phyloP scores from a whole-genome alignment of 768 basidiomycete genomes.

The Trametes meyenii region DNA sequence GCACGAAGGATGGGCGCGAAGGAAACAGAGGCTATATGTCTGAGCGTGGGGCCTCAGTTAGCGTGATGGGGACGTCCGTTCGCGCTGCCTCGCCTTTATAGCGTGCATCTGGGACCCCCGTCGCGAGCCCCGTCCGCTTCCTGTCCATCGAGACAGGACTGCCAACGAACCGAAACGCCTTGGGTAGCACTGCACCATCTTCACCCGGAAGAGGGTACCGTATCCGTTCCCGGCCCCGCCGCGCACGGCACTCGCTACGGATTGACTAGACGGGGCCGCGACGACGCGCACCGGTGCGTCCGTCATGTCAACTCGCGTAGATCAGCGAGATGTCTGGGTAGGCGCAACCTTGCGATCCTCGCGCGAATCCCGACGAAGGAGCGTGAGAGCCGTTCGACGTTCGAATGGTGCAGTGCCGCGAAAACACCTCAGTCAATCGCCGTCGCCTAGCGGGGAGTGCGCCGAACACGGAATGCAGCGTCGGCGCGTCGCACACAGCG shows the following conservation, averaged over 20 bases:
- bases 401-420: background rate
- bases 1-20: background rate
- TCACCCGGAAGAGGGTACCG: no score
- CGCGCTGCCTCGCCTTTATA: background rate
- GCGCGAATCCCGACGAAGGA: background rate
- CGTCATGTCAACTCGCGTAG: no score
- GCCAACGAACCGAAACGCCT: no score
- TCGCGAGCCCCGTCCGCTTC: no score
- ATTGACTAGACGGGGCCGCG: no score
- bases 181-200: no score
- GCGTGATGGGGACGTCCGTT: background rate
- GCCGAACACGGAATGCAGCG: background rate
- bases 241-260: no score
- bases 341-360: conserved; percentile 2
- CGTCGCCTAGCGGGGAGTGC: background rate
- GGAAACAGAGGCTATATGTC: background rate
- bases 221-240: no score
- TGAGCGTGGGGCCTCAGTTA: background rate
- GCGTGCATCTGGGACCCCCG: background rate
- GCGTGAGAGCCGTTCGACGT: background rate
- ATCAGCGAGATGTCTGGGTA: background rate
- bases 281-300: no score
- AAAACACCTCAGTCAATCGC: background rate
- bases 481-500: background rate
- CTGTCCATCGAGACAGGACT: background rate